A percentile compares a stretch with the other conserved stretches of the same genome.
These are phyloP conservation scores for Penicillium brevicompactum DNA, from an alignment of 2,329 filamentous ascomycete genomes.

Conservation along the genomic window DNA sequence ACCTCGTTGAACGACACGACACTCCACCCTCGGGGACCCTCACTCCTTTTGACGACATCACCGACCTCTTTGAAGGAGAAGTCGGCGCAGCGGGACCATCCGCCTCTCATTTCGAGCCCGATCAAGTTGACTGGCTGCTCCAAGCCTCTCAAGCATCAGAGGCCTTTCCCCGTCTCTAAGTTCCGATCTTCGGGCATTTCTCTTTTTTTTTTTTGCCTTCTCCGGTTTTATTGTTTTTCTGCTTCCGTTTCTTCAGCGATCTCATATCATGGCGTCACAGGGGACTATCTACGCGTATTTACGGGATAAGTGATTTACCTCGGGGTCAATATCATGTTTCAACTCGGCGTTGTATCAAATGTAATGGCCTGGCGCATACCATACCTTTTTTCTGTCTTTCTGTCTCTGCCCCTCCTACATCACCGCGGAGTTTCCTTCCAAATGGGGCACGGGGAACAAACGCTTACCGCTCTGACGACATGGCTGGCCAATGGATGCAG, in stretches of 20 bases:
- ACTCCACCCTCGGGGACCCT: background rate
- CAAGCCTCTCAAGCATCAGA: slow-evolving; percentile 17
- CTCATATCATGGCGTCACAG: slow-evolving; percentile 10
- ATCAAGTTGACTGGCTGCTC: slow-evolving; percentile 10
- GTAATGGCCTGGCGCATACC: slow-evolving; percentile 5
- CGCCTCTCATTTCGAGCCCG: slow-evolving; percentile 10
- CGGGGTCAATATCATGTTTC: slow-evolving; percentile 11
- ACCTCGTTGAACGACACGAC: slow-evolving; percentile 25
- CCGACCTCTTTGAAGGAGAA: slow-evolving; percentile 7
- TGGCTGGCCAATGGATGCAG: slow-evolving; percentile 24
- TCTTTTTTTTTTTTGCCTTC: background rate
- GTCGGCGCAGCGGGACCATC: slow-evolving; percentile 7
- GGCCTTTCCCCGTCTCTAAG: background rate
- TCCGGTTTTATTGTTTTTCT: background rate
- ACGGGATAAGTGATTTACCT: slow-evolving; percentile 10
- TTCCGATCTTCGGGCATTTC: background rate
- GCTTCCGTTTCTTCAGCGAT: slow-evolving; percentile 1
- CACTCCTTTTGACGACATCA: slow-evolving; percentile 6
- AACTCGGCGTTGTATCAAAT: slow-evolving; percentile 13
- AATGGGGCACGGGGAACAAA: slow-evolving; percentile 5
- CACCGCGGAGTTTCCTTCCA: slow-evolving; percentile 14
- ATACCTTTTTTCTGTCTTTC: slow-evolving; percentile 7
- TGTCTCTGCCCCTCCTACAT: slow-evolving; percentile 13
- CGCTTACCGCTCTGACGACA: slow-evolving; percentile 15
- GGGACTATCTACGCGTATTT: slow-evolving; percentile 2